Conservation (phyloP, 306 rosid genomes). For the barrel medic (Medicago truncatula) region DNA sequence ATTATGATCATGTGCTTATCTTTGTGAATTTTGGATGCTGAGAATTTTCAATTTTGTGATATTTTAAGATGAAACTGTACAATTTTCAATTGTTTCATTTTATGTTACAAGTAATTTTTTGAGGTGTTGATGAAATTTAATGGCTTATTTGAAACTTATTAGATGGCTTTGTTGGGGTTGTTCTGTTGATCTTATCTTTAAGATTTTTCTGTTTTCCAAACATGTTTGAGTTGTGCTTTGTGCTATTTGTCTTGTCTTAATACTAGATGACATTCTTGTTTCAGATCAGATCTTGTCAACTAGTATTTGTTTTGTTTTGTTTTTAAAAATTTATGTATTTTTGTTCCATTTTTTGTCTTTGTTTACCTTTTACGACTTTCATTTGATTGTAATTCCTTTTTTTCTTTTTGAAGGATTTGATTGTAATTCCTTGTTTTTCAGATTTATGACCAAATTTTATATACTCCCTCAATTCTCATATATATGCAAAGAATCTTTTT, state of each 20-base stretch:
- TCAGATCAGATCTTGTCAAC: constrained; percentile 36
- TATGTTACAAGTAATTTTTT: constrained; percentile 37
- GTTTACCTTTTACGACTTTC: constrained; percentile 17
- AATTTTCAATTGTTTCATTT: constrained; percentile 31
- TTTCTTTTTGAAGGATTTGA: too few relatives aligned
- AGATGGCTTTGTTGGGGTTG: constrained; percentile 27
- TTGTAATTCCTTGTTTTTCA: constrained; percentile 7
- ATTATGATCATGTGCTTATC: constrained; percentile 19
- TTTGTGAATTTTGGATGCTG: constrained; percentile 20
- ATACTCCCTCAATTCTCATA: too few relatives aligned
- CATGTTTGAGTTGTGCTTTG: constrained; percentile 28
- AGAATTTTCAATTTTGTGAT: constrained; percentile 40
- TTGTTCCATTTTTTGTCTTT: constrained; percentile 24
- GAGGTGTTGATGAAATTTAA: constrained; percentile 36
- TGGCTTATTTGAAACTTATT: constrained; percentile 43
- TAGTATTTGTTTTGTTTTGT: constrained; percentile 1
- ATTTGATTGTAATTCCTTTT: constrained; percentile 4
- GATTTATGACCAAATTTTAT: neutral
- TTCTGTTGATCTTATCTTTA: constrained; percentile 8
- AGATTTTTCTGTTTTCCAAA: constrained; percentile 10
- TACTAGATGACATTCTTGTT: constrained; percentile 32
- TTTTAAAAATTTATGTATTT: neutral
- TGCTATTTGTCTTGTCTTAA: constrained; percentile 9
- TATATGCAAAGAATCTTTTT: too few relatives aligned
- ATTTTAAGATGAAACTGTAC: constrained; percentile 29